Evolutionary conservation across 345 rosid species (phyloP), one percentile per base, ranked within the genome.

Genomic region (Noccaea caerulescens): DNA sequence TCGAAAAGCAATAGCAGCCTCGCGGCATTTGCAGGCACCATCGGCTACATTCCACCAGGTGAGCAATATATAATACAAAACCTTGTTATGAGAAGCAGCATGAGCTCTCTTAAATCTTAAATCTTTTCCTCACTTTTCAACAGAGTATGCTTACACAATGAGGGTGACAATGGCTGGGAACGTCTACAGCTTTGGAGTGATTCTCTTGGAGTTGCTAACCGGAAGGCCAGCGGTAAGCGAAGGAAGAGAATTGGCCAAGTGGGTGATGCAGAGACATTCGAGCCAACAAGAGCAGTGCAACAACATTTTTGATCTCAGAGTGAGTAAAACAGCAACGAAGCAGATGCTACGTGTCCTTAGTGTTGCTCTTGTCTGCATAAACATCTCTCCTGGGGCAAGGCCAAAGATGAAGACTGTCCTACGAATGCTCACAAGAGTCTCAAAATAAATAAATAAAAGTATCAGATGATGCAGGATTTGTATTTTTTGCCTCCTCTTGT

Each of bases 121-220:
- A 20, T 27, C 4, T 27, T 27, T 27, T 27, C 4, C 0, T 58
- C 9, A 27, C 32, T 18, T 44, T 63, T 44, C 52, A 53, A 68
- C 88, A 93, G 98, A 93, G 83, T 93, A 93, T 81, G 96, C 98
- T 62, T 89, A 92, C 76, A 88, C 87, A 8, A 92, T 92, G 98
- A 89, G 92, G 77, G 86, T 89, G 55, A 92, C 96, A 63, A 80
- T 64, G 82, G 91, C 92, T 0, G 94, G 94, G 23, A 89, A 92
- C 41, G 85, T 92, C 46, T 89, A 88, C 71, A 92, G 94, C 75
- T 88, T 85, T 2, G 96, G 98, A 50, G 91, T 89, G 13, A 54
- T 92, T 70, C 80, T 92, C 53, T 79, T 92, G 74, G 98, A 89
- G 78, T 77, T 93, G 80, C 73, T 93, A 63, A 90, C 97, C 0